These are phyloP conservation scores for Codiaeum variegatum DNA, from an alignment of 441 rosid genomes.

Conservation along the genomic window DNA sequence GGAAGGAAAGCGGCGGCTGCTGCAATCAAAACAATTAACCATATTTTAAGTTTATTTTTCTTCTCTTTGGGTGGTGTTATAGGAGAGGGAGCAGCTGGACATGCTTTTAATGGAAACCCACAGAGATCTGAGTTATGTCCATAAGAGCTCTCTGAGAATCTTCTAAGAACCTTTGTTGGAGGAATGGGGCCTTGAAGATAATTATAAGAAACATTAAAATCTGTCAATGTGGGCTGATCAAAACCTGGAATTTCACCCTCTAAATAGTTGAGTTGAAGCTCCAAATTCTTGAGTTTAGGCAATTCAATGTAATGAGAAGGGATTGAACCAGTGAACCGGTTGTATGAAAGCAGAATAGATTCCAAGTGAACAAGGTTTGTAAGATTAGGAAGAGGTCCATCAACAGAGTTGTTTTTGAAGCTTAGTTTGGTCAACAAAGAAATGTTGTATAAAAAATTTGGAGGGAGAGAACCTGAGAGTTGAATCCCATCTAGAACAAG, in stretches of 20 bases:
- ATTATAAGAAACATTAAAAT: slow-evolving; percentile 49
- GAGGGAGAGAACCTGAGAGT: slow-evolving; percentile 43
- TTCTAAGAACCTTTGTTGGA: slow-evolving; percentile 29
- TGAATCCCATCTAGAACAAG: slow-evolving; percentile 45
- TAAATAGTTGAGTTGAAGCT: slow-evolving; percentile 43
- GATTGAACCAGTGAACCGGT: slow-evolving; percentile 39
- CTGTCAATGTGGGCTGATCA: slow-evolving; percentile 32
- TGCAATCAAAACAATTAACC: slow-evolving; percentile 34
- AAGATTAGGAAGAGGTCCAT: slow-evolving; percentile 41
- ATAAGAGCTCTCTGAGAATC: slow-evolving; percentile 34
- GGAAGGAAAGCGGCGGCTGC: slow-evolving; percentile 32
- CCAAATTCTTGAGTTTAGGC: slow-evolving; percentile 31
- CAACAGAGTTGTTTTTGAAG: slow-evolving; percentile 37
- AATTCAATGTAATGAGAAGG: slow-evolving; percentile 33
- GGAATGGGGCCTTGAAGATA: slow-evolving; percentile 46
- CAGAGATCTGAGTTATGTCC: slow-evolving; percentile 45
- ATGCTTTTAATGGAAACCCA: slow-evolving; percentile 36
- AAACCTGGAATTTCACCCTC: slow-evolving; percentile 43
- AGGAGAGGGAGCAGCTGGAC: slow-evolving; percentile 24
- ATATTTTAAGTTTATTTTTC: slow-evolving; percentile 19
- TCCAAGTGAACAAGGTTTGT: slow-evolving; percentile 30
- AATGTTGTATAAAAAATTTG: slow-evolving; percentile 31
- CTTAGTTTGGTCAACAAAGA: slow-evolving; percentile 40
- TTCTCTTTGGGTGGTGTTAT: slow-evolving; percentile 15
- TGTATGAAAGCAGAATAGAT: slow-evolving; percentile 34